Evolutionary conservation across 2,329 filamentous ascomycete genomes (phyloP).

Genomic region (Fusarium armeniacum): DNA sequence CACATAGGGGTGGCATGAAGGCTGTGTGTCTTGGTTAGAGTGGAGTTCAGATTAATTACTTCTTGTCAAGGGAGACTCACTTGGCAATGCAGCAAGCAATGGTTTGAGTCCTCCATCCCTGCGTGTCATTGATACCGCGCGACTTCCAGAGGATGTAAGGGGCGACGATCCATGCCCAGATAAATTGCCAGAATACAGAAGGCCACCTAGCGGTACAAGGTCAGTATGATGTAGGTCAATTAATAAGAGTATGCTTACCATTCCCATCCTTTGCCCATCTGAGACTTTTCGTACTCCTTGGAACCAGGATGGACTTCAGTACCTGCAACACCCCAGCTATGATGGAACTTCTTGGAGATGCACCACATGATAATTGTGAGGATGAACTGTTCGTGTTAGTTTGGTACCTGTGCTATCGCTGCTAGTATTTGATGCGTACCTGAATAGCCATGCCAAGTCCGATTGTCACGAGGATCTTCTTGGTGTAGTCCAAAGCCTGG

Average conservation of each 20-base stretch:
- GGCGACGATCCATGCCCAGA: conserved; percentile 74
- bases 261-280: conserved; percentile 71
- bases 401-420: rapidly evolving
- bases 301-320: conserved; percentile 70
- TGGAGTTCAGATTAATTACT: neutral
- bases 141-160: conserved; percentile 73
- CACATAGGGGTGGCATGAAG: conserved; percentile 77
- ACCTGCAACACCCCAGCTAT: conserved; percentile 70
- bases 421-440: conserved; percentile 55
- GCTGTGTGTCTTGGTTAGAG: conserved; percentile 57
- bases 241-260: conserved; percentile 63
- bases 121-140: conserved; percentile 72
- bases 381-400: conserved; percentile 61
- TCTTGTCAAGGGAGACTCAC: conserved; percentile 51
- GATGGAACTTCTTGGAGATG: conserved; percentile 75
- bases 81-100: conserved; percentile 64
- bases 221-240: neutral
- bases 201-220: conserved; percentile 63
- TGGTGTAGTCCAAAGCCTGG: conserved; percentile 60
- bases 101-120: conserved; percentile 76
- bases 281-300: conserved; percentile 62
- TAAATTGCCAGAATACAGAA: conserved; percentile 73
- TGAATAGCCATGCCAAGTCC: conserved; percentile 68
- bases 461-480: conserved; percentile 65
- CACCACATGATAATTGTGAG: conserved; percentile 72